Evolutionary conservation across 2,329 filamentous ascomycete genomes (phyloP).

Genomic region (Monosporascus sp.): DNA sequence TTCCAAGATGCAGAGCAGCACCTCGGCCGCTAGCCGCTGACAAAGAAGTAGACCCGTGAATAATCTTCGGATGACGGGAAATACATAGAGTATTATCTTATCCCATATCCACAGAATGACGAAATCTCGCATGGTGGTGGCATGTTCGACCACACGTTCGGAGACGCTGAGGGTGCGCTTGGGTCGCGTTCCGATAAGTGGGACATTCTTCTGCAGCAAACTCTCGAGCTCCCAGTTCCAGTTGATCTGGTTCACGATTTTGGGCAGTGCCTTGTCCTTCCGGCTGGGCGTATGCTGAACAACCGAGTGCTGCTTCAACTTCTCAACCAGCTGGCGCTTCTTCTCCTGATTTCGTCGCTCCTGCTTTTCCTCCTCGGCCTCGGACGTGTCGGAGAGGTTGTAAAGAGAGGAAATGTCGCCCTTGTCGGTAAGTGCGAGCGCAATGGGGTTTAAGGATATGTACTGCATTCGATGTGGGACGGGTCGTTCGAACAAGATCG

Average conservation of each 20-base stretch:
- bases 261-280: slow-evolving; percentile 75
- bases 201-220: slow-evolving; percentile 82
- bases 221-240: slow-evolving; percentile 88
- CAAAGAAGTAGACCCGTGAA: slow-evolving; percentile 76
- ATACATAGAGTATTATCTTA: slow-evolving; percentile 66
- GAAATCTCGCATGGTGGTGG: slow-evolving; percentile 76
- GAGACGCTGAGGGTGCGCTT: slow-evolving; percentile 88
- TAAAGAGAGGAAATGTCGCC: slow-evolving; percentile 29
- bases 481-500: slow-evolving; percentile 84
- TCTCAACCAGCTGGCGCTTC: slow-evolving; percentile 68
- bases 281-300: slow-evolving; percentile 68
- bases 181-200: slow-evolving; percentile 72
- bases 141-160: slow-evolving; percentile 89
- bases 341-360: slow-evolving; percentile 52
- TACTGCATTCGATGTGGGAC: slow-evolving; percentile 91
- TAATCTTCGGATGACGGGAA: slow-evolving; percentile 65
- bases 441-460: slow-evolving; percentile 83
- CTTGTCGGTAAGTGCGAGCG: slow-evolving; percentile 77
- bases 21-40: slow-evolving; percentile 76
- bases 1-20: slow-evolving; percentile 72
- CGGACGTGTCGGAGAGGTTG: slow-evolving; percentile 44
- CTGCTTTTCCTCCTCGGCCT: slow-evolving; percentile 67
- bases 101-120: slow-evolving; percentile 64
- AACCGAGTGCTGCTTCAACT: slow-evolving; percentile 84
- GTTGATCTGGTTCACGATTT: slow-evolving; percentile 89